These are phyloP conservation scores for Skeletonema tropicum DNA, from an alignment of 108 stramenopile genomes.

Conservation along the genomic window DNA sequence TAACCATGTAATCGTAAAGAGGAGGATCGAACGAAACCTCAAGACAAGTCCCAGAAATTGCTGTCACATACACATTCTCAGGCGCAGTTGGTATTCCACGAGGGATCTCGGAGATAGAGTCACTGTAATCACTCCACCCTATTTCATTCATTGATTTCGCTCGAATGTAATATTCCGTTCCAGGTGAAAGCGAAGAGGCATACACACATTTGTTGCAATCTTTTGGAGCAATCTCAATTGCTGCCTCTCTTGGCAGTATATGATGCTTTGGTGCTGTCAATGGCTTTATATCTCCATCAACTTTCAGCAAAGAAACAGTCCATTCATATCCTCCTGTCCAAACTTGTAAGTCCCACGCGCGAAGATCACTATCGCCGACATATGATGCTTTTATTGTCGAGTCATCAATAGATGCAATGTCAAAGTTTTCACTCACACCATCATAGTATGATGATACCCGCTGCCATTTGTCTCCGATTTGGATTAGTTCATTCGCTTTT, in stretches of 20 bases:
- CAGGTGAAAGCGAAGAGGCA: slow-evolving; percentile 43
- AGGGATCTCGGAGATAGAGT: slow-evolving; percentile 29
- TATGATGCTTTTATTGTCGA: slow-evolving; percentile 53
- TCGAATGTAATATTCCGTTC: slow-evolving; percentile 62
- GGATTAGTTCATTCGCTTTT: slow-evolving; percentile 51
- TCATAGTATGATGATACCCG: slow-evolving; percentile 62
- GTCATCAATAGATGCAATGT: slow-evolving; percentile 55
- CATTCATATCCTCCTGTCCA: slow-evolving; percentile 83
- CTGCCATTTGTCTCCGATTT: slow-evolving; percentile 65
- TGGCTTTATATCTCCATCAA: slow-evolving; percentile 39
- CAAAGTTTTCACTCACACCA: slow-evolving; percentile 45
- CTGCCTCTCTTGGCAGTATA: slow-evolving; percentile 45
- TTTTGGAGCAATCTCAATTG: slow-evolving; percentile 46
- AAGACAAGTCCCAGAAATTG: slow-evolving; percentile 33
- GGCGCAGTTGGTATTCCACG: slow-evolving; percentile 42
- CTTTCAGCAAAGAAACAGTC: slow-evolving; percentile 65
- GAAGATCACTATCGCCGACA: slow-evolving; percentile 34
- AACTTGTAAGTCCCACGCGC: slow-evolving; percentile 28
- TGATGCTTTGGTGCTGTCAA: slow-evolving; percentile 50
- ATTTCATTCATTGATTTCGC: slow-evolving; percentile 57
- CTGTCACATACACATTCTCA: slow-evolving; percentile 29
- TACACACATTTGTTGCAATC: slow-evolving; percentile 77
- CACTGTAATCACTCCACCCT: slow-evolving; percentile 51
- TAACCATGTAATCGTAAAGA: slow-evolving; percentile 51
- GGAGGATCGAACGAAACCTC: slow-evolving; percentile 67